Conservation (phyloP, 129 eudicot genomes). For the Sambucus nigra region DNA sequence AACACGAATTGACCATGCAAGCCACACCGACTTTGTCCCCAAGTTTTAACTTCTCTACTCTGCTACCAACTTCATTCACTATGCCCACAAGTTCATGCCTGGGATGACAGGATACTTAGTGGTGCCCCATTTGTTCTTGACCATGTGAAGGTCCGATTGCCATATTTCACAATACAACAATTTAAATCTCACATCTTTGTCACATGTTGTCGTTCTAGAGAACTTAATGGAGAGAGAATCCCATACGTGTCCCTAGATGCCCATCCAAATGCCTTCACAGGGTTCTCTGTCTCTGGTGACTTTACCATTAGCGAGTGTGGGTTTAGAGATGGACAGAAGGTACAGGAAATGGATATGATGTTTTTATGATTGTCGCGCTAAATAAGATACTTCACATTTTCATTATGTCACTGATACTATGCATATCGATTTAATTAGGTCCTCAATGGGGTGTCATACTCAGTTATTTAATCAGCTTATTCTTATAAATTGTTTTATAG, state of each 20-base stretch:
- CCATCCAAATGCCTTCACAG: constrained; percentile 46
- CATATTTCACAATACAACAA: constrained; percentile 19
- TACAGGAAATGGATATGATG: too few species aligned
- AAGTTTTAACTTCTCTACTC: constrained; percentile 22
- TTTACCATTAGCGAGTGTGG: too few species aligned
- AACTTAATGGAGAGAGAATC: constrained; percentile 39
- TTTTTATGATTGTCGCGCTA: too few species aligned
- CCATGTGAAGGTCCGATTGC: constrained; percentile 19
- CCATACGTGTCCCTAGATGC: constrained; percentile 49
- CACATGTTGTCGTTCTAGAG: constrained; percentile 44
- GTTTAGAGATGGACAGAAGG: too few species aligned
- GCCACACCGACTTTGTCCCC: constrained; percentile 42
- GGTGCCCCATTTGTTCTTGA: constrained; percentile 15
- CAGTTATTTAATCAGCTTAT: too few species aligned
- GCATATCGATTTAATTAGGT: too few species aligned
- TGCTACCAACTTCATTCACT: constrained; percentile 26
- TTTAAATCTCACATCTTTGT: constrained; percentile 33
- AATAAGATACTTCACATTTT: too few species aligned
- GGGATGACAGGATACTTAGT: constrained; percentile 1
- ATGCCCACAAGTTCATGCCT: constrained; percentile 35
- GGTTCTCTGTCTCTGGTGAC: constrained; percentile 39
- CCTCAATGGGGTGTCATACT: too few species aligned
- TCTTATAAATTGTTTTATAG: too few species aligned
- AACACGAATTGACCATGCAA: constrained; percentile 26
- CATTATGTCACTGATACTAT: too few species aligned